Evolutionary conservation across 345 rosid genomes (phyloP), one percentile per base, ranked within the genome.

Genomic region (Boechera retrofracta): DNA sequence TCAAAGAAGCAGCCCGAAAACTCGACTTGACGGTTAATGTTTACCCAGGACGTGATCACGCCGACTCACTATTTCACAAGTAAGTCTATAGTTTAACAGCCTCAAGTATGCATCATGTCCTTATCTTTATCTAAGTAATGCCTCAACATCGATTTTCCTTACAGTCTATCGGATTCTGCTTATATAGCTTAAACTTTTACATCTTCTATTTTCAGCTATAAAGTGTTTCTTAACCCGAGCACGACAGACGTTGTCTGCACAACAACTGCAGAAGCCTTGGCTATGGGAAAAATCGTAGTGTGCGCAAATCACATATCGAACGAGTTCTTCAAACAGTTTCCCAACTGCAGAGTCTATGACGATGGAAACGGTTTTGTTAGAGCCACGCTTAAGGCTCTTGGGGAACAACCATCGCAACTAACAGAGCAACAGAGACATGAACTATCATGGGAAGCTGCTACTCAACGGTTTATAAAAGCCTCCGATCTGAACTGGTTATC

Each of bases 161-260:
- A 58, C 65, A 24, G 57, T 45, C 39, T 41, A 53, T 52, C 13
- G 55, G 58, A 35, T 67, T 59, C 45, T 60, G n/a, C 13, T 0
- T 53, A 64, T 13, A 18, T n/a, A 32, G 10, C 35, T 47, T 10
- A 10, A 49, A 39, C 35, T 38, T 15, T 4, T 45, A 2, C 11
- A 11, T 53, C 73, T 71, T 65, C 29, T 76, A 12, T 53, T 67
- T 21, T 57, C 92, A 96, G 97, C 74, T 93, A 89, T 72, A 96
- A 87, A 83, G 92, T 91, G 78, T 95, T 95, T 82, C 83, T 95
- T 79, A 95, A 95, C 79, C 98, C 99, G 7, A 95, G 99, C 89
- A 95, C 98, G 52, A 91, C 96, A 9, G 99, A 95, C 58, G 98
- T 95, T 41, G 98, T 95, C 64, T 95, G 98, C 85, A 95, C 99